Conservation (phyloP, 805 yeast genomes). For the Pichia sporocuriosa region DNA sequence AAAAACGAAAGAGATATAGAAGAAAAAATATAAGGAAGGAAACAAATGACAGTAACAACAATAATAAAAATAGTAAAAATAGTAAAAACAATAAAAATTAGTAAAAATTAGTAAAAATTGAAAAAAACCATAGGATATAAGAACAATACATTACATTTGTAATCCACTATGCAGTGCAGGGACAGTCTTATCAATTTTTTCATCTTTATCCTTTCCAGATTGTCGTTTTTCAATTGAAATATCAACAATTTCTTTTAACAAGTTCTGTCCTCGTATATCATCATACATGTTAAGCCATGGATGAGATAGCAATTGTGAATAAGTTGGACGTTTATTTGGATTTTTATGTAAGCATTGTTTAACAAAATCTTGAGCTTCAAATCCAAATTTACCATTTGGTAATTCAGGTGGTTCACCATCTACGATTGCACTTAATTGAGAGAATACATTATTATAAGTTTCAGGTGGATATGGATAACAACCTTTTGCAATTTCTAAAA, state of each 20-base stretch:
- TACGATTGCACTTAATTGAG: slow-evolving; percentile 94
- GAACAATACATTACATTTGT: background rate
- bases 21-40: too few species aligned
- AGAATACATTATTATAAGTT: slow-evolving; percentile 80
- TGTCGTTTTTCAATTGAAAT: slow-evolving; percentile 2
- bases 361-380: slow-evolving; percentile 80
- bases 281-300: slow-evolving; percentile 70
- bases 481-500: slow-evolving; percentile 85
- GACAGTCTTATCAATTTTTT: background rate
- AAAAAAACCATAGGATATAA: too few species aligned
- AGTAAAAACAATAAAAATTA: too few species aligned
- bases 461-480: slow-evolving; percentile 96
- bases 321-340: slow-evolving; percentile 77
- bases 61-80: too few species aligned
- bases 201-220: background rate
- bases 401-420: slow-evolving; percentile 87
- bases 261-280: slow-evolving; percentile 27
- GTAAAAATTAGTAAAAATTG: too few species aligned
- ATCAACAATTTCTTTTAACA: slow-evolving; percentile 30
- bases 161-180: slow-evolving; percentile 9
- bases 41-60: too few species aligned
- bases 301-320: slow-evolving; percentile 64
- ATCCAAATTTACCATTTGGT: slow-evolving; percentile 54
- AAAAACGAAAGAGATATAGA: too few species aligned
- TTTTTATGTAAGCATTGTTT: slow-evolving; percentile 68